These are phyloP conservation scores for Neurospora sp. DNA, from an alignment of 495 filamentous ascomycete species.

Conservation along the genomic window DNA sequence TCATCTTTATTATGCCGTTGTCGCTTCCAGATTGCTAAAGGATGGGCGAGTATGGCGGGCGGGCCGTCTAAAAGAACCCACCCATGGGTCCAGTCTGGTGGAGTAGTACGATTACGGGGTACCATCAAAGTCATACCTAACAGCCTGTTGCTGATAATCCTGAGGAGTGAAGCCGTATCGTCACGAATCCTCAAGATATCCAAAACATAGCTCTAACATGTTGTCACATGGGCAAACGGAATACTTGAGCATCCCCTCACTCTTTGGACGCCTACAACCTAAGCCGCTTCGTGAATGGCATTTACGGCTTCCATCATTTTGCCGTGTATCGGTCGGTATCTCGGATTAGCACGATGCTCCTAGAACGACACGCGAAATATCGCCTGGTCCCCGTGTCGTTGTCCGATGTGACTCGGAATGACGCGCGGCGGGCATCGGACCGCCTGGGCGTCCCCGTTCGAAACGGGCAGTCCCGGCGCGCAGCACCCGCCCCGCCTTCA, in stretches of 20 bases:
- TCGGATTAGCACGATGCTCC: not conserved
- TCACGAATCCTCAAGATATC: not conserved
- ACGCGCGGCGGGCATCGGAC: not conserved
- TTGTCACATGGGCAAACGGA: not conserved
- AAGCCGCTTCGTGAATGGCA: not conserved
- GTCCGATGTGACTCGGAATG: not conserved
- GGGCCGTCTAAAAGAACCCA: not conserved
- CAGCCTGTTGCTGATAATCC: not conserved
- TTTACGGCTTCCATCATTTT: not conserved
- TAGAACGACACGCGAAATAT: not conserved
- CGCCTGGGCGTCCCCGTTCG: not conserved
- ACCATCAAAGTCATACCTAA: not conserved
- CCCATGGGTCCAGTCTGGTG: not conserved
- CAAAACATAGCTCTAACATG: not conserved
- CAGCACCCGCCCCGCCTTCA: not conserved
- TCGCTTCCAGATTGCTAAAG: not conserved
- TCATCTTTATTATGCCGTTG: not conserved
- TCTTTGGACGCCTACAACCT: not conserved
- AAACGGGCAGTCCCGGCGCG: not conserved
- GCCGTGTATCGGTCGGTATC: not conserved
- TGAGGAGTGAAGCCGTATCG: not conserved
- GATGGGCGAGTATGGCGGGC: not conserved
- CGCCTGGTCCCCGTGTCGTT: not conserved
- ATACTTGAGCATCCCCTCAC: not conserved
- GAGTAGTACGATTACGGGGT: not conserved